Base-by-base conservation (phyloP, 2,329 filamentous ascomycete genomes). In the Aureobasidium melanogenum region DNA sequence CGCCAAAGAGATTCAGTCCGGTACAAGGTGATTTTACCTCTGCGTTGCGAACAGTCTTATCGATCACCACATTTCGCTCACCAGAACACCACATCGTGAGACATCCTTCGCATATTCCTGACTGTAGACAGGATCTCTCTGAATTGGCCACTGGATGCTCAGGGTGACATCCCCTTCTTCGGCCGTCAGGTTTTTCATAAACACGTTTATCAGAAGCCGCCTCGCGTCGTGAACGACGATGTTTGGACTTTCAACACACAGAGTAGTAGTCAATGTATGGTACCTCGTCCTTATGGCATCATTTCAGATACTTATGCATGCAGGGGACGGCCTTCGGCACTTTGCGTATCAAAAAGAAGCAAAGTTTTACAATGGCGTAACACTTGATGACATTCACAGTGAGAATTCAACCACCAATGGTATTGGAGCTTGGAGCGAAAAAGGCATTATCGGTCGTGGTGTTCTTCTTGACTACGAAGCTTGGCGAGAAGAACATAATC, bases 191-290 rank as follows among this genome's bases (percentile, higher is more conserved):
- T 76, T 3, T 84, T 88, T 67, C 75, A 82, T 63, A 78, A 83
- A 66, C 69, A 81, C 17, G 69, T 85, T 28, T 76, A 80, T 61
- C 74, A 78, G 47, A 84, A 83, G 70, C 69, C 74, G 2, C 79
- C 80, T 2, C 71, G 78, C 17, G 73, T 76, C 6, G 79, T 84
- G 28, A 85, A 87, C 67, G 84, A 87, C 67, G 84, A 87, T 69
- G 73, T 79, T 32, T 82, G 82, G 76, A 76, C 75, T 0, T 80
- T 84, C 66, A 85, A 85, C 69, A 80, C 82, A 0, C 83, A 84
- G 69, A 77, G 77, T 8, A 81, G 80, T 39, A 81, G 78, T 46
- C 82, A 85, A 69, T 85, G 73, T 67, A 65, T 26, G 46, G 46
- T 10, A n/a, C 15, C 15, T n/a, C 12, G 24, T 30, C 12, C 32